phyloP scores from a whole-genome alignment of 257 asterid species.

The Solanum virginianum region DNA sequence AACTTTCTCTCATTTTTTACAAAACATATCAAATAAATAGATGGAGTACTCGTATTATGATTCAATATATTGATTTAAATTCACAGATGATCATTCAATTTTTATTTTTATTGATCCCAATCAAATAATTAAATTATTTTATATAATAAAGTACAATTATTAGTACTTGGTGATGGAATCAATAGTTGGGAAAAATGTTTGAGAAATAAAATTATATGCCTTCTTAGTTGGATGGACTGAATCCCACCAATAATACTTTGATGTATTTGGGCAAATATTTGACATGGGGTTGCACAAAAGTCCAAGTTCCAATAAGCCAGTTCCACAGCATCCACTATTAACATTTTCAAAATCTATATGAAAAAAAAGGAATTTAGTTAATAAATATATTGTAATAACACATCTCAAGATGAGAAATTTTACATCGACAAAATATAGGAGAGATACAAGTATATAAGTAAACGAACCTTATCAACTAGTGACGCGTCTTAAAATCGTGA shows the following conservation, averaged over 20 bases:
- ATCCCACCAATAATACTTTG: conserved; percentile 52
- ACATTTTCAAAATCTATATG: conserved; percentile 46
- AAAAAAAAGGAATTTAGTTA: background rate
- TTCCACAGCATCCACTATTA: conserved; percentile 60
- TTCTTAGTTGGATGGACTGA: conserved; percentile 57
- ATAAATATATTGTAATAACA: too few relatives aligned
- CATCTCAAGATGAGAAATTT: too few relatives aligned
- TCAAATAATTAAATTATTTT: background rate
- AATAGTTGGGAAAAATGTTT: conserved; percentile 22
- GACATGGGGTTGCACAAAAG: conserved; percentile 34
- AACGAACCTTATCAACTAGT: too few relatives aligned
- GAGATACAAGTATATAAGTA: too few relatives aligned
- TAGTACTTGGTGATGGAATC: conserved; percentile 15
- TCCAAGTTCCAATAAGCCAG: conserved; percentile 45
- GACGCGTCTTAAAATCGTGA: too few relatives aligned
- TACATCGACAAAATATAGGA: too few relatives aligned
- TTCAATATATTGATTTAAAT: background rate
- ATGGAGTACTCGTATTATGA: too few relatives aligned
- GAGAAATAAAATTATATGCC: conserved; percentile 23
- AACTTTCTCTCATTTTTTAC: too few relatives aligned
- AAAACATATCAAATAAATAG: too few relatives aligned
- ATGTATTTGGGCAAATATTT: conserved; percentile 30
- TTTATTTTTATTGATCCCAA: background rate
- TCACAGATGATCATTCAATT: background rate
- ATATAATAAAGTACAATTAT: background rate